Base-by-base conservation (phyloP, 2,329 filamentous ascomycete species). In the Samsoniella hepiali region DNA sequence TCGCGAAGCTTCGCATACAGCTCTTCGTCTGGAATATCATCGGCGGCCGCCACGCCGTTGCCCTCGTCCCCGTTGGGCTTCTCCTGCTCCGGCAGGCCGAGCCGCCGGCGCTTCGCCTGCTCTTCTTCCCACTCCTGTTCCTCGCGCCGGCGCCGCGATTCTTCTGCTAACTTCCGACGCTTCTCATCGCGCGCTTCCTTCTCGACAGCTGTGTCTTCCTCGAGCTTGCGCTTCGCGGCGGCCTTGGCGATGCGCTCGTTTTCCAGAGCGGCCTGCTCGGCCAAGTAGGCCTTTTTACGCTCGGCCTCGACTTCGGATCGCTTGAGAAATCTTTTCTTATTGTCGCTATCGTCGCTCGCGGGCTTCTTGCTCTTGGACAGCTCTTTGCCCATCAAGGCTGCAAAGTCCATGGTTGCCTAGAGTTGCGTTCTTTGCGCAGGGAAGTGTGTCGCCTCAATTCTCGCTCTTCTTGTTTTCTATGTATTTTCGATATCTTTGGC, bases 381-480 rank as follows among this genome's bases (percentile, higher is more conserved):
- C 77, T 97, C 93, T 73, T 92, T 90, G 71, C 91, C 88, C 91
- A 99, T 96, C 55, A 99, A 81, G 42, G 92, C 86, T 65, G 93
- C 93, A 80, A 99, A 99, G 77, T 99, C 93, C 95, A 99, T 99
- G 68, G 66, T 36, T 45, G 47, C 58, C 36, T 45, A 11, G 13
- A 60, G 22, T 13, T 22, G 50, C 13, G 29, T 27, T n/a, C 34
- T 44, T 17, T n/a, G 45, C 34, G 45, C 45, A 10, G 40, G 22
- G 34, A 6, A 31, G 2, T 29, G 27, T 17, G 11, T 10, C 9
- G 57, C 13, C 34, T 50, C 15, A n/a, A 58, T 49, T 50, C 2
- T n/a, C 5, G 11, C 7, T 55, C 22, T n/a, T 1, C 3, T 2
- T 36, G 13, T 57, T 10, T 31, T 56, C 34, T 15, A 13, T 22